These are phyloP conservation scores for Neophaeococcomyces mojaviensis DNA, from an alignment of 2,329 filamentous ascomycete genomes.

Conservation along the genomic window DNA sequence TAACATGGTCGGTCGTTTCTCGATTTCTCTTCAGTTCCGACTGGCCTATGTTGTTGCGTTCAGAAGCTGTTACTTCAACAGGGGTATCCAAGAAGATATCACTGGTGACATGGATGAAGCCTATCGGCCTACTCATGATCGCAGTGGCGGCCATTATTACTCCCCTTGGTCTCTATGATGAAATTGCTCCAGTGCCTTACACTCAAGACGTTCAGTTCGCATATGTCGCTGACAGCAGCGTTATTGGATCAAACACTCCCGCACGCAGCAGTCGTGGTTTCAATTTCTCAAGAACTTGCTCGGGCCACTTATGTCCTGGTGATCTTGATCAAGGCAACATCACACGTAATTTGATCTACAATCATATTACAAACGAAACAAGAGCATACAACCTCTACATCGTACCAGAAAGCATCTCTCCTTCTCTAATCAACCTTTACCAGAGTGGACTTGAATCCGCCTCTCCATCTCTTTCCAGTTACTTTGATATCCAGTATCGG, in stretches of 20 bases:
- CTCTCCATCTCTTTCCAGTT: slow-evolving; percentile 31
- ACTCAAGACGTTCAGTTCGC: slow-evolving; percentile 26
- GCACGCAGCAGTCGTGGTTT: slow-evolving; percentile 27
- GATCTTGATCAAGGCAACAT: not conserved
- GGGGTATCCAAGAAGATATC: slow-evolving; percentile 27
- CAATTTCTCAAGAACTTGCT: slow-evolving; percentile 25
- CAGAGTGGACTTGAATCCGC: slow-evolving; percentile 29
- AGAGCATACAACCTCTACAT: not conserved
- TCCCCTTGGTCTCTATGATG: slow-evolving; percentile 40
- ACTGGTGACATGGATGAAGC: slow-evolving; percentile 23
- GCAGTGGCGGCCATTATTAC: slow-evolving; percentile 39
- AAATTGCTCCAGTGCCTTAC: slow-evolving; percentile 23
- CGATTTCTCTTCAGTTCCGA: slow-evolving; percentile 30
- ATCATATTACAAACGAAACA: not conserved
- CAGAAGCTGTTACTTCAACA: slow-evolving; percentile 29
- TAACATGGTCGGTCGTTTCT: slow-evolving; percentile 35
- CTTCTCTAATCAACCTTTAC: slow-evolving; percentile 29
- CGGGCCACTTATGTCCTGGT: too few species aligned
- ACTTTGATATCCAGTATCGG: slow-evolving; percentile 38
- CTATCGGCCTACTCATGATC: slow-evolving; percentile 28
- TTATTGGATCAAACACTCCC: slow-evolving; percentile 36
- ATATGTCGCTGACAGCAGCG: slow-evolving; percentile 32
- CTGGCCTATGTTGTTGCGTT: slow-evolving; percentile 37
- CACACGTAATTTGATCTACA: not conserved
- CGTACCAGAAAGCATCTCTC: slow-evolving; percentile 28